Percentiles rank a stretch among this genome's conserved stretches.
Evolutionary conservation across 352 stramenopile genomes (phyloP).

Genomic region (Pythium insidiosum): DNA sequence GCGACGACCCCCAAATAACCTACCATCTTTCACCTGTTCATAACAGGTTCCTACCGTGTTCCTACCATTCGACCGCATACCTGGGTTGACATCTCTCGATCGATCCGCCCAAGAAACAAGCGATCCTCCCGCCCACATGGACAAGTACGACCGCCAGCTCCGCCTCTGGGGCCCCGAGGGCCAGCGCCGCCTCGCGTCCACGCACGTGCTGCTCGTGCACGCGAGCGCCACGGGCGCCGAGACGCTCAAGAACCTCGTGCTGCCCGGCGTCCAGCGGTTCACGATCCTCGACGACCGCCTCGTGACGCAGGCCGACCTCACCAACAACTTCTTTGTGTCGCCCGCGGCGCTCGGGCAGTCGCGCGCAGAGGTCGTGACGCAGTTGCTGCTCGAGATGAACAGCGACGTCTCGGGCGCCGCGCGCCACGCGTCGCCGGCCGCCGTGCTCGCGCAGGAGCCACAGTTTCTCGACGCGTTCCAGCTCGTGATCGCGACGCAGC

Average conservation of each 20-base stretch:
- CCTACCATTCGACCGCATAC: too few species aligned
- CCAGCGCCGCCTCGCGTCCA: constrained; percentile 84
- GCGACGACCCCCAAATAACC: too few species aligned
- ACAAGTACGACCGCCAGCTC: constrained; percentile 99
- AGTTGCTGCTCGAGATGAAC: constrained; percentile 95
- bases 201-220: constrained; percentile 88
- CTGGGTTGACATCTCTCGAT: too few species aligned
- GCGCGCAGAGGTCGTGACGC: constrained; percentile 71
- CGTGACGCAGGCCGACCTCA: constrained; percentile 66
- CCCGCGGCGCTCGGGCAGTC: constrained; percentile 35
- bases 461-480: constrained; percentile 60
- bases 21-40: too few species aligned
- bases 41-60: too few species aligned
- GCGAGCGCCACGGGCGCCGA: constrained; percentile 92
- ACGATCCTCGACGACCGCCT: constrained; percentile 90
- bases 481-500: constrained; percentile 85
- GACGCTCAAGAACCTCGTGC: constrained; percentile 97
- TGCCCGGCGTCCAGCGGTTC: constrained; percentile 87
- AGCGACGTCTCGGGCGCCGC: constrained; percentile 77
- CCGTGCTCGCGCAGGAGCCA: constrained; percentile 48
- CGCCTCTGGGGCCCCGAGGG: constrained; percentile 95
- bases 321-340: constrained; percentile 94
- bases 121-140: constrained; percentile 11
- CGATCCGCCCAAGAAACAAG: too few species aligned
- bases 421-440: constrained; percentile 31